Percentiles rank a stretch among this genome's conserved stretches.
Conservation (phyloP, 179 eudicot genomes). For the Vitellaria paradoxa region DNA sequence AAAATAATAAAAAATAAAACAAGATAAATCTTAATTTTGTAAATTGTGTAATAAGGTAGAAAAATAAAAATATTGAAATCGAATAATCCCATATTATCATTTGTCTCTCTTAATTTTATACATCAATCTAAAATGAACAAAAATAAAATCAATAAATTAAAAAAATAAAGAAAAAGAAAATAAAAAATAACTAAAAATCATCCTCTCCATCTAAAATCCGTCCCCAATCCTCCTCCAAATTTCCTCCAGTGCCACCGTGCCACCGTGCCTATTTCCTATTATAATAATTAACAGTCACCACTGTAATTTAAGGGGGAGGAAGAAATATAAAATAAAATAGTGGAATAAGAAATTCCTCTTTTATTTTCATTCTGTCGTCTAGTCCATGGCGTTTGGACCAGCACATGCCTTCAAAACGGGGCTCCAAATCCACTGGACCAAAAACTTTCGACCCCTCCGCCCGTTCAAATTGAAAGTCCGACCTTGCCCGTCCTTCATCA, state of each 20-base stretch:
- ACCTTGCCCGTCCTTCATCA: slow-evolving; percentile 67
- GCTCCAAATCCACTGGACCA: slow-evolving; percentile 96
- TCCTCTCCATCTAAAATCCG: neutral
- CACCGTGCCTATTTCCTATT: neutral
- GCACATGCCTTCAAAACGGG: slow-evolving; percentile 77
- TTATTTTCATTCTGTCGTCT: neutral
- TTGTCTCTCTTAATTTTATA: neutral
- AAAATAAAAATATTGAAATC: neutral
- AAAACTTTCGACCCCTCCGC: slow-evolving; percentile 53
- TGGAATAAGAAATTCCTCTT: neutral
- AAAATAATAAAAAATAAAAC: too few relatives aligned
- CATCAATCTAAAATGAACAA: neutral
- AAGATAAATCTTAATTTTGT: too few relatives aligned
- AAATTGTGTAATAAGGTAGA: too few relatives aligned
- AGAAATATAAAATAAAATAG: neutral
- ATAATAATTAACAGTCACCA: neutral
- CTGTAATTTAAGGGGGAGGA: neutral
- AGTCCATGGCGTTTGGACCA: slow-evolving; percentile 90
- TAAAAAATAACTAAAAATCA: neutral
- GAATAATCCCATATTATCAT: neutral
- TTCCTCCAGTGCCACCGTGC: neutral
- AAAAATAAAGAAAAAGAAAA: neutral
- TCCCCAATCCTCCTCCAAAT: neutral
- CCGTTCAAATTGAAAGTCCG: slow-evolving; percentile 75
- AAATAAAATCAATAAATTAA: neutral